A percentile compares a stretch with the other conserved stretches of the same genome.
Evolutionary conservation across 192 early-diverging fungal species (phyloP).

Genomic region (Lunasporangiospora selenospora): DNA sequence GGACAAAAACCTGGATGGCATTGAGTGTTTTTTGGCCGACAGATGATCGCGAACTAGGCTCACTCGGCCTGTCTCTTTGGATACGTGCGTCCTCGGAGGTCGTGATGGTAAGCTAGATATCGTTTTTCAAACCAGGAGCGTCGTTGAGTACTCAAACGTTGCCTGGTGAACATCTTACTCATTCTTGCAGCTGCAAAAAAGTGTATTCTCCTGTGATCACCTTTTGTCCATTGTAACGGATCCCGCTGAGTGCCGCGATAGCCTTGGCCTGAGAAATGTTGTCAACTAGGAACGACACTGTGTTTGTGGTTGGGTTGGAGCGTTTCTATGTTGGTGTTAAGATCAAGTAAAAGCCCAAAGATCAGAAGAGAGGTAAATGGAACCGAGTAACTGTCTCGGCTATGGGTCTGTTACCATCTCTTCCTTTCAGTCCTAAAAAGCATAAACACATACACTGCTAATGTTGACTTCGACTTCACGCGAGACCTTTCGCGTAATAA

Average conservation of each 20-base stretch:
- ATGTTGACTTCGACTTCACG: too few relatives aligned
- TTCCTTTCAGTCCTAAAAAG: neutral
- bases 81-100: too few relatives aligned
- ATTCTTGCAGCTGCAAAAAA: too few relatives aligned
- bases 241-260: slow-evolving; percentile 5
- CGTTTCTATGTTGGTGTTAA: slow-evolving; percentile 5
- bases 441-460: neutral
- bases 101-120: neutral
- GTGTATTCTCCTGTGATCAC: neutral
- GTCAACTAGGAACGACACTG: slow-evolving; percentile 6
- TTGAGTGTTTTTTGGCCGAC: too few relatives aligned
- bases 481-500: too few relatives aligned
- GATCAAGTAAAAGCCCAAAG: neutral
- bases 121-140: too few relatives aligned
- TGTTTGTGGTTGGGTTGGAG: neutral
- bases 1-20: slow-evolving; percentile 16
- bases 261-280: slow-evolving; percentile 10
- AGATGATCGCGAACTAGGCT: too few relatives aligned
- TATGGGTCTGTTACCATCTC: neutral
- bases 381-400: neutral
- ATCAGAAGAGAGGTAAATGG: neutral
- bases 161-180: too few relatives aligned
- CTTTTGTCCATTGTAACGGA: slow-evolving; percentile 20
- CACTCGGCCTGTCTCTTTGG: too few relatives aligned
- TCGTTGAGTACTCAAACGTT: too few relatives aligned